Evolutionary conservation across 768 basidiomycete species (phyloP).

Genomic region (Lyophyllum semitale): DNA sequence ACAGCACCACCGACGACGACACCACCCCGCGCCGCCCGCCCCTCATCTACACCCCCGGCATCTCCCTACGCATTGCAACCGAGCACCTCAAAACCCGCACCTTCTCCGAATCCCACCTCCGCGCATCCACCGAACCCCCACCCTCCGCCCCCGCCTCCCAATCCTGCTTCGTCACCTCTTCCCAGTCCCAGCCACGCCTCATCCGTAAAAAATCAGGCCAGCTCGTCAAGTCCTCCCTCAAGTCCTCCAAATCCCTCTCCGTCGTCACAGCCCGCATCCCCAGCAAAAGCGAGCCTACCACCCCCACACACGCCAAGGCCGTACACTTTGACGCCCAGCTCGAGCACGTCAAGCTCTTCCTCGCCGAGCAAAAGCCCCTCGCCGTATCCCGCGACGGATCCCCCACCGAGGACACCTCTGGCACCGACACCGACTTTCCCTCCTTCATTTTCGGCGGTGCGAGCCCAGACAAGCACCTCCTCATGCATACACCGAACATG

Average conservation of each 20-base stretch:
- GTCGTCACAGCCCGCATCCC: constrained; percentile 49
- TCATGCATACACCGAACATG: constrained; percentile 72
- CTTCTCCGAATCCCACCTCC: constrained; percentile 32
- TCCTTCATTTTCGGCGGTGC: constrained; percentile 59
- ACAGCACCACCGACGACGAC: constrained; percentile 3
- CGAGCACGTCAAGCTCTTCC: constrained; percentile 93
- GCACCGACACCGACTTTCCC: constrained; percentile 78
- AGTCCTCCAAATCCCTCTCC: constrained; percentile 61
- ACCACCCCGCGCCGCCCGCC: constrained; percentile 15
- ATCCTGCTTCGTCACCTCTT: constrained; percentile 22
- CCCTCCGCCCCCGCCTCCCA: constrained; percentile 22
- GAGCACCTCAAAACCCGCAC: constrained; percentile 26
- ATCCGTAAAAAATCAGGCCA: constrained; percentile 94
- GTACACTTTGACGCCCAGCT: constrained; percentile 93
- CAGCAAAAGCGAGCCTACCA: constrained; percentile 77
- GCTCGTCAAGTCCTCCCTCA: constrained; percentile 89
- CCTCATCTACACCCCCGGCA: constrained; percentile 42
- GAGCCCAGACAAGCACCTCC: constrained; percentile 39
- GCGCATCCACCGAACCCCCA: constrained; percentile 21
- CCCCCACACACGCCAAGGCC: constrained; percentile 76
- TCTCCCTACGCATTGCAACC: constrained; percentile 33
- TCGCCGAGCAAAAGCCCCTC: constrained; percentile 92
- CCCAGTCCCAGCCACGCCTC: constrained; percentile 41
- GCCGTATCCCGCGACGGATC: constrained; percentile 92
- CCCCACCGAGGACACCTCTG: constrained; percentile 81